Evolutionary conservation across 305 asterid species (phyloP), one percentile per base, ranked within the genome.

Genomic region (Ajuga reptans): DNA sequence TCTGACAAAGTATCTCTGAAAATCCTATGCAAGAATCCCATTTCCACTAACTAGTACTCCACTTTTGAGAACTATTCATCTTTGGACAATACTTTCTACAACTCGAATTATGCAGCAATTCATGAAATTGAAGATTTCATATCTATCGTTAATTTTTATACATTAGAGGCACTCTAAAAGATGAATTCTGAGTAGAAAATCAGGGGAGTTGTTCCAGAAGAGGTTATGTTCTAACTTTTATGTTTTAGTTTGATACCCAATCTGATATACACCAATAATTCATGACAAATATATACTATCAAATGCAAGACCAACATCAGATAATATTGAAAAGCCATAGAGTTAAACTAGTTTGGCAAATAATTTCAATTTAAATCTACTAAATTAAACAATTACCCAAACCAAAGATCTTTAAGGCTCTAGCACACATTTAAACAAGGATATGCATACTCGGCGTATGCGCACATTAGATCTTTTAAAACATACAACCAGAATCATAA

Each of bases 1-100:
- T 21, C 78, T 76, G 74, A 57, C 75, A 53, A 31, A 69, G 37
- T 61, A 69, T 69, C 75, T 34, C 72, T 11, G n/a, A 70, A 68
- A 58, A 72, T 64, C 72, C 69, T 58, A 31, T 29, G 18, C 9
- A 42, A 63, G 60, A 17, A 52, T 62, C 42, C 65, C 55, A 2
- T 58, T 65, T 33, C 39, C 27, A 49, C 54, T 15, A 6, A 49
- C 54, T 15, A 6, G 10, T 16, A 47, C 52, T 55, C 9, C 9
- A 31, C 36, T 31, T 34, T 49, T 21, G 16, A 11, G 12, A 43
- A 72, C 31, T 73, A 54, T 68, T 36, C 33, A 34, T 55, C 17
- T n/a, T 50, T 43, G 9, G 41, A 33, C 66, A 10, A 1, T 29
- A 12, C 61, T 1, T 1, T 31, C 36, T 1, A 31, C 36, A 31